These are phyloP conservation scores for Lupinus albus DNA, from an alignment of 306 rosid species.

Conservation along the genomic window DNA sequence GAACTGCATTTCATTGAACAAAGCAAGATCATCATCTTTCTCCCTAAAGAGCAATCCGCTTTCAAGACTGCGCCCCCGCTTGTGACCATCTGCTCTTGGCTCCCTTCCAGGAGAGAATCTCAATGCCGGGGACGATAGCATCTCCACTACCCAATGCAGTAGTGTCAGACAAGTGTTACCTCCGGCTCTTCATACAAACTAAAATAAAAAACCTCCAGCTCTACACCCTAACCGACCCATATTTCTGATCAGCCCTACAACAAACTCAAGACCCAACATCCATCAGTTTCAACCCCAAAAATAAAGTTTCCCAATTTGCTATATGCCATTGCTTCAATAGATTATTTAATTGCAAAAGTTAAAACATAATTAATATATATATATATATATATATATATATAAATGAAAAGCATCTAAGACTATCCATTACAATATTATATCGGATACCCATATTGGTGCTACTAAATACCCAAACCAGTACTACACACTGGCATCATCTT, in stretches of 20 bases:
- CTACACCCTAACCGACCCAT: constrained; percentile 37
- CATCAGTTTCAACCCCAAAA: constrained; percentile 34
- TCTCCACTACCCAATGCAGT: constrained; percentile 47
- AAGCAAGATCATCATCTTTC: constrained; percentile 79
- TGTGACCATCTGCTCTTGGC: constrained; percentile 58
- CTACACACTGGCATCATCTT: constrained; percentile 34
- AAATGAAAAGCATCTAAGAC: too few species aligned
- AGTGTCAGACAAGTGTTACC: constrained; percentile 31
- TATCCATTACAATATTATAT: too few species aligned
- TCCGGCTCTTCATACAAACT: constrained; percentile 40
- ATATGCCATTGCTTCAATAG: constrained; percentile 31
- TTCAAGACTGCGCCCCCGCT: constrained; percentile 77
- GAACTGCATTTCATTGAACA: constrained; percentile 75
- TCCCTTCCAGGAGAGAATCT: constrained; percentile 76
- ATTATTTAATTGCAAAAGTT: constrained; percentile 17
- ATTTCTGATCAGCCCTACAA: constrained; percentile 26
- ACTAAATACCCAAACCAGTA: constrained; percentile 25
- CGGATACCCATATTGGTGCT: too few species aligned
- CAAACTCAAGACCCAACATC: constrained; percentile 30
- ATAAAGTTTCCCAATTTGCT: neutral
- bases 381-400: too few species aligned
- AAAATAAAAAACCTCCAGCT: constrained; percentile 18
- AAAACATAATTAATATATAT: too few species aligned
- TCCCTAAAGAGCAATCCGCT: constrained; percentile 61
- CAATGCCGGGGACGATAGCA: constrained; percentile 83